These are phyloP conservation scores for Globisporangium nodosum DNA, from an alignment of 352 stramenopile genomes.

Conservation along the genomic window DNA sequence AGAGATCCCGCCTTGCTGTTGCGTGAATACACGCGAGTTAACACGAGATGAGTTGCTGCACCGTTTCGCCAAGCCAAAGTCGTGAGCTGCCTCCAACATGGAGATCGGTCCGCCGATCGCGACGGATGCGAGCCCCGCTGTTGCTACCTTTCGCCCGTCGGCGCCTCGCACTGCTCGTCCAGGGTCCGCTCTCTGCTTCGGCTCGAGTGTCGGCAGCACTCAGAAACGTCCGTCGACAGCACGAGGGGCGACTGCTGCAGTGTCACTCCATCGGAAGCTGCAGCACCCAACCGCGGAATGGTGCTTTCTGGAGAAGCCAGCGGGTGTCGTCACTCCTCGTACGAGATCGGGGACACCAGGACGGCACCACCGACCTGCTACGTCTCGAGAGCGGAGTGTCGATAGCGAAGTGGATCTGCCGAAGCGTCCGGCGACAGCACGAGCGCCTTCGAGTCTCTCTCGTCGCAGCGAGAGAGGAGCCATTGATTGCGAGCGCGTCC, in stretches of 20 bases:
- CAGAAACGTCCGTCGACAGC: not conserved
- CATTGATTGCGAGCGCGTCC: not conserved
- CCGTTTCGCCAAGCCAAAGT: too few relatives aligned
- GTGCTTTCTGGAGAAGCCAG: not conserved
- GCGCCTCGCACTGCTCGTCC: not conserved
- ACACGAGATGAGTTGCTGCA: too few relatives aligned
- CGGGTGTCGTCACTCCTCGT: not conserved
- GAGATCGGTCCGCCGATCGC: not conserved
- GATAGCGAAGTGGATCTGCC: not conserved
- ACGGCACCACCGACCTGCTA: slow-evolving; percentile 1
- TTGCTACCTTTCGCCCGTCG: not conserved
- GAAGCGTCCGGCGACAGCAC: slow-evolving; percentile 8
- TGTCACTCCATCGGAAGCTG: not conserved
- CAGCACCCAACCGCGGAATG: not conserved
- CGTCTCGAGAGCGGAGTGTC: slow-evolving; percentile 3
- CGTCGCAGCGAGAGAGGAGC: not conserved
- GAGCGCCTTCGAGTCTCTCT: not conserved
- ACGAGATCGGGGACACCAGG: not conserved
- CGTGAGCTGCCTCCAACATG: not conserved
- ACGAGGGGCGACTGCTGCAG: not conserved
- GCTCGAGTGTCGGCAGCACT: not conserved
- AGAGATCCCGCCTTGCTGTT: not conserved
- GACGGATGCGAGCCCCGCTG: not conserved
- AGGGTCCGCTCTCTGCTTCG: not conserved
- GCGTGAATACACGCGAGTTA: not conserved